phyloP scores from a whole-genome alignment of 495 filamentous ascomycete species.

The Polyplosphaeria fusca region DNA sequence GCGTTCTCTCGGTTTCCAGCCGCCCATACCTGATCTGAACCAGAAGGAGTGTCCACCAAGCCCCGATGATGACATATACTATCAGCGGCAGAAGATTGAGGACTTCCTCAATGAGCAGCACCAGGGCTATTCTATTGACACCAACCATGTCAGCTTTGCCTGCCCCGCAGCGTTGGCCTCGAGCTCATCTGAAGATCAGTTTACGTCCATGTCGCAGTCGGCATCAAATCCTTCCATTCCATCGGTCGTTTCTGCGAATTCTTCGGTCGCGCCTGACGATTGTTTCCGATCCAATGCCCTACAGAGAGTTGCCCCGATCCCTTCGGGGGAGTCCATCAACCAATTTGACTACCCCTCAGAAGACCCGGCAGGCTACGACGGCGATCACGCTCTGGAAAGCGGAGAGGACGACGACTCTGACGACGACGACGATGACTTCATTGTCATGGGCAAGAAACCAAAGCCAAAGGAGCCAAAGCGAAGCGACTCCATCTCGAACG shows the following conservation, averaged over 20 bases:
- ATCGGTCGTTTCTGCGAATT: conserved; percentile 43
- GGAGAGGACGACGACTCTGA: conserved; percentile 39
- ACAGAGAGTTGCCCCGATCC: conserved; percentile 19
- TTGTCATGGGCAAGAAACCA: conserved; percentile 29
- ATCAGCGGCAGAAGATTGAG: conserved; percentile 22
- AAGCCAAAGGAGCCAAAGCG: neutral
- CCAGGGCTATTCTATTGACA: conserved; percentile 26
- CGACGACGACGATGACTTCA: conserved; percentile 35
- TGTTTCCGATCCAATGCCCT: conserved; percentile 8
- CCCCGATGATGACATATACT: conserved; percentile 40
- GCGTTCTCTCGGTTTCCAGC: conserved; percentile 15
- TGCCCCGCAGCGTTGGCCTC: conserved; percentile 34
- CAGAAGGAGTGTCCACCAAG: conserved; percentile 41
- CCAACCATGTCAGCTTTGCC: conserved; percentile 17
- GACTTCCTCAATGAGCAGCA: conserved; percentile 20
- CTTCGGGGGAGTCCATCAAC: conserved; percentile 33
- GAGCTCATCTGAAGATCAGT: conserved; percentile 45
- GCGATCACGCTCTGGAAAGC: conserved; percentile 32
- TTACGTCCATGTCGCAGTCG: conserved; percentile 43
- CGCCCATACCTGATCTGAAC: conserved; percentile 14
- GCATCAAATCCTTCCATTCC: conserved; percentile 48
- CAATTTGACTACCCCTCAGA: conserved; percentile 37
- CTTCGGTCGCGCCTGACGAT: conserved; percentile 39
- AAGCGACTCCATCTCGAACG: conserved; percentile 35
- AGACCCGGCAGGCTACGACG: conserved; percentile 54